phyloP scores from a whole-genome alignment of 2,329 filamentous ascomycete species.

The Paecilomyces variotii region DNA sequence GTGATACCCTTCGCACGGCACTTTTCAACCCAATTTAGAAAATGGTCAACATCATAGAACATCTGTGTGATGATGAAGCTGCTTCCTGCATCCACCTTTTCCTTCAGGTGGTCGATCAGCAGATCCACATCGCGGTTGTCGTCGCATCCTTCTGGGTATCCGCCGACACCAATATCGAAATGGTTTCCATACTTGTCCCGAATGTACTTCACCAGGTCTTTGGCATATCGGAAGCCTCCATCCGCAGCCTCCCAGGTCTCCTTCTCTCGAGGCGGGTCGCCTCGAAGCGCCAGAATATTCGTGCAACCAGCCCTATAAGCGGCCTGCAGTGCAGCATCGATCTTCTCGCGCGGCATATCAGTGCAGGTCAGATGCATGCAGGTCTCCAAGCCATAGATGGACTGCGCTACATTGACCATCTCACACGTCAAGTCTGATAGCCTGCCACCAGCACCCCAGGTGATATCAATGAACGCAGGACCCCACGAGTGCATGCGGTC shows the following conservation, averaged over 20 bases:
- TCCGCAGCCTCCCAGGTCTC: constrained; percentile 88
- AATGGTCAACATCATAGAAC: constrained; percentile 98
- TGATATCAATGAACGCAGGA: constrained; percentile 95
- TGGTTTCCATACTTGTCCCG: constrained; percentile 71
- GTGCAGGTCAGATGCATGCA: constrained; percentile 99
- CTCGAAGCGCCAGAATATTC: constrained; percentile 88
- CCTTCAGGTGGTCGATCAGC: constrained; percentile 85
- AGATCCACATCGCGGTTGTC: constrained; percentile 81
- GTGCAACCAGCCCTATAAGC: constrained; percentile 95
- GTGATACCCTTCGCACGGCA: constrained; percentile 78
- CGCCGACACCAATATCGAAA: constrained; percentile 95
- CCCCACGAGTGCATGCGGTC: constrained; percentile 95
- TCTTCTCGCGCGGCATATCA: constrained; percentile 88
- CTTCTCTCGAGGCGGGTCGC: constrained; percentile 86
- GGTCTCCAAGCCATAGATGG: constrained; percentile 90
- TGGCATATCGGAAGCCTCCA: constrained; percentile 82
- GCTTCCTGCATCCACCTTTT: constrained; percentile 91
- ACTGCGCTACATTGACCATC: constrained; percentile 94
- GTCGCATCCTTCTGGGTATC: constrained; percentile 91
- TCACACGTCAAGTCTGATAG: constrained; percentile 89
- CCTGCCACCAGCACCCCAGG: constrained; percentile 92
- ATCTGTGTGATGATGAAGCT: constrained; percentile 97
- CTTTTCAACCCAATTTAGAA: constrained; percentile 80
- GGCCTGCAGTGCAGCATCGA: constrained; percentile 77
- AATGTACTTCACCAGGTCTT: constrained; percentile 82